Base-by-base conservation (phyloP, 257 asterid genomes). In the Henckelia pumila region DNA sequence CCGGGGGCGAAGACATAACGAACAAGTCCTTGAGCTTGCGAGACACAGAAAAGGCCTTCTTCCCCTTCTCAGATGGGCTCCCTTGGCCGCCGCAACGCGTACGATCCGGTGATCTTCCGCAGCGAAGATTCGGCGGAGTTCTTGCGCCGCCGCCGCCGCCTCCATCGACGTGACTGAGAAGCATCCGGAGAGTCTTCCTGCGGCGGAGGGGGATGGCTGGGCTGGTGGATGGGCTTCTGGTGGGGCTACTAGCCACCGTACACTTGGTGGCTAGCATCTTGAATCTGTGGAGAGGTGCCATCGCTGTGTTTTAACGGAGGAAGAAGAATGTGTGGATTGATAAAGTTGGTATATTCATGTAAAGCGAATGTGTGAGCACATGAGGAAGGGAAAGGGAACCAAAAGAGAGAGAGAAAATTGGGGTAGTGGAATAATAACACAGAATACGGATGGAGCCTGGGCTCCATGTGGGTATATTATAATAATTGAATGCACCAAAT, bases 131-230 rank as follows among this genome's bases (percentile, higher is more conserved):
- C 47, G 74, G 71, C 20, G 14, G 52, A 1, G 53, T 58, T 40
- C 47, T 62, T 40, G 6, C 50, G 3, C 50, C 5, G 50, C 5
- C 50, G 2, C n/a, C 50, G 3, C 50, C 5, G 50, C 5, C 50
- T 10, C 79, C 77, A 0, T 80, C 83, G 57, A 74, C 73, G 40
- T 89, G 88, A 55, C 76, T 71, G 73, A 90, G 96, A 6, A 90
- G 80, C 97, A 88, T 90, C 1, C 96, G 88, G 22, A 90, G 95
- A 3, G 97, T 90, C 73, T 80, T 90, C 24, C 95, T 78, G 53
- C 96, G 85, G 75, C 97, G 97, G 76, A 90, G 90, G 72, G 88
- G 96, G 70, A 88, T 82, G 10, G 86, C 92, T 1, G 95, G 97
- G 81, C 96, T 88, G 1, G 94, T 55, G 0, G 89, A 79, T 9